Evolutionary conservation across 352 stramenopile species (phyloP).

Genomic region (Hyaloperonospora brassicae): DNA sequence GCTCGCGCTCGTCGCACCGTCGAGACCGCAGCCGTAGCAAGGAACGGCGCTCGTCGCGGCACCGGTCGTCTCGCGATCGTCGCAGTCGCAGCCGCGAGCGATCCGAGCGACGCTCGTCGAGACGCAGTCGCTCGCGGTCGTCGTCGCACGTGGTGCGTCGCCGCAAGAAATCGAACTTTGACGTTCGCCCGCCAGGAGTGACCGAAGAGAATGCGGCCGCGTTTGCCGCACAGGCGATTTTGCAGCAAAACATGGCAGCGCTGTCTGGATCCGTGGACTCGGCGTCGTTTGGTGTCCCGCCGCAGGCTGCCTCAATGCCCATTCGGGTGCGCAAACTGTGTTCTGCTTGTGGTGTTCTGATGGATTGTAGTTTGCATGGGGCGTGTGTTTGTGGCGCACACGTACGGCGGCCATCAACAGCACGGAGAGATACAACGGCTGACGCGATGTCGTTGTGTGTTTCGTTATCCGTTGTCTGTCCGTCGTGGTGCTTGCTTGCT

Average conservation of each 20-base stretch:
- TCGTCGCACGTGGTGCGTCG: constrained; percentile 39
- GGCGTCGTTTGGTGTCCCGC: constrained; percentile 45
- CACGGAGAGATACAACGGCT: constrained; percentile 33
- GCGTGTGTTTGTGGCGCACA: constrained; percentile 2
- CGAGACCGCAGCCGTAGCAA: constrained; percentile 29
- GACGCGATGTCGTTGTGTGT: constrained; percentile 39
- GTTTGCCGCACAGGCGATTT: constrained; percentile 74
- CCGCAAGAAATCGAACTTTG: constrained; percentile 77
- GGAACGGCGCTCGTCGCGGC: constrained; percentile 35
- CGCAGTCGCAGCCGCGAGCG: constrained; percentile 34
- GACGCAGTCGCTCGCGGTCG: constrained; percentile 39
- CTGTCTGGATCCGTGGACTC: constrained; percentile 53
- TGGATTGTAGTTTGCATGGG: constrained; percentile 1
- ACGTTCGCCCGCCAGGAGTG: constrained; percentile 69
- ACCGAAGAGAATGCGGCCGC: constrained; percentile 77
- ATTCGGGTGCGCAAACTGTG: constrained; percentile 20
- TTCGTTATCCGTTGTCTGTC: constrained; percentile 49
- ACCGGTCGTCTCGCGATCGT: constrained; percentile 33
- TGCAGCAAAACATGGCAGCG: constrained; percentile 78
- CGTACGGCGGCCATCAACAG: constrained; percentile 18
- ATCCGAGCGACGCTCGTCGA: constrained; percentile 34
- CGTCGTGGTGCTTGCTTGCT: constrained; percentile 17
- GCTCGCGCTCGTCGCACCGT: constrained; percentile 34
- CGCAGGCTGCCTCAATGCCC: constrained; percentile 15
- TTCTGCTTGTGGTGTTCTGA: background rate